Evolutionary conservation across 768 basidiomycete genomes (phyloP).

Genomic region (Hygrophoropsis aurantiaca): DNA sequence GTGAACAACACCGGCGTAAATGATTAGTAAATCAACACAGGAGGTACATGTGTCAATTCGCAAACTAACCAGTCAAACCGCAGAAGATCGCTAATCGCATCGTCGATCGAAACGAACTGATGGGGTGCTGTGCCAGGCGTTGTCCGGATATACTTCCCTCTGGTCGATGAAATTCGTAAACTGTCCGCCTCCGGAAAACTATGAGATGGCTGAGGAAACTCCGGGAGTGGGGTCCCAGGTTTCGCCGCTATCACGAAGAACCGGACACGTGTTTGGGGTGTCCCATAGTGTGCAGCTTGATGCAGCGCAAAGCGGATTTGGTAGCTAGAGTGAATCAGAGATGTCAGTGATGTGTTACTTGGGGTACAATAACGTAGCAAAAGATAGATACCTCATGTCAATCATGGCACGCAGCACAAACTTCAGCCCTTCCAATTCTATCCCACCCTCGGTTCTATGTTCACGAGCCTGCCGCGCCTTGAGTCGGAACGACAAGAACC

Average conservation of each 20-base stretch:
- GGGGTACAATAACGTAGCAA: not conserved
- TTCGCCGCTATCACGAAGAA: conserved; percentile 50
- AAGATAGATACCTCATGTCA: conserved; percentile 69
- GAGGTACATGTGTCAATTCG: too few relatives aligned
- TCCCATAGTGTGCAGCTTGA: conserved; percentile 49
- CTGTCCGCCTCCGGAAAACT: conserved; percentile 38
- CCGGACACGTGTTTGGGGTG: conserved; percentile 44
- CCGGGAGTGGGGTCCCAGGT: conserved; percentile 34
- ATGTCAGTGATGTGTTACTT: not conserved
- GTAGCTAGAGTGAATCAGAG: conserved; percentile 30
- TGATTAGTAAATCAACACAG: not conserved
- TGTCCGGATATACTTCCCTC: conserved; percentile 37
- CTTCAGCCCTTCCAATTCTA: conserved; percentile 75
- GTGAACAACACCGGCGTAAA: not conserved
- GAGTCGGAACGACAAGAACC: conserved; percentile 42
- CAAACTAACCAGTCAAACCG: conserved; percentile 67
- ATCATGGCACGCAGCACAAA: conserved; percentile 59
- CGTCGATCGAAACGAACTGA: conserved; percentile 60
- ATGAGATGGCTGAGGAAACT: conserved; percentile 44
- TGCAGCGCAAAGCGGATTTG: conserved; percentile 43
- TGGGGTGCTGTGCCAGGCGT: too few relatives aligned
- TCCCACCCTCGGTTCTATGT: conserved; percentile 58
- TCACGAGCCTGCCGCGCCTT: conserved; percentile 34
- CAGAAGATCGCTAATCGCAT: conserved; percentile 74
- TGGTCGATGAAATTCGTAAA: conserved; percentile 53